These are phyloP conservation scores for Phyllosticta paracitricarpa DNA, from an alignment of 2,329 filamentous ascomycete species.

Conservation along the genomic window DNA sequence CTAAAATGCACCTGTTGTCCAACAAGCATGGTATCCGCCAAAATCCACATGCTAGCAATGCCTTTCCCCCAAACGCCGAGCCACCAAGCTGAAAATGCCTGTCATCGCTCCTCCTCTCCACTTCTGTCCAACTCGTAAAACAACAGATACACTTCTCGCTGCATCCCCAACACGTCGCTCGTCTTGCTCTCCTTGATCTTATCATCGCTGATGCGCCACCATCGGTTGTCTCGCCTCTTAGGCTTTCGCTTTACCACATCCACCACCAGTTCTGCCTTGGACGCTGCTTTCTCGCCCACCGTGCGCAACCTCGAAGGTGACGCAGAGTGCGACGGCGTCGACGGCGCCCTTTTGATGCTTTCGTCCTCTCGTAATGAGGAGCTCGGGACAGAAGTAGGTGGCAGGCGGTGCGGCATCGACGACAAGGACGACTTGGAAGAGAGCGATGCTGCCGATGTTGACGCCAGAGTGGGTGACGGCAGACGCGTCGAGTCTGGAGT, in stretches of 20 bases:
- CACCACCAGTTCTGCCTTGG: constrained; percentile 35
- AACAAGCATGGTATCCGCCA: background rate
- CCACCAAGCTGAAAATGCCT: background rate
- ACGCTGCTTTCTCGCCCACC: constrained; percentile 12
- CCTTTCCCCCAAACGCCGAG: background rate
- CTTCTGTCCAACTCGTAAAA: constrained; percentile 76
- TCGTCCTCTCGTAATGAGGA: background rate
- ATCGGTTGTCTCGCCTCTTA: constrained; percentile 60
- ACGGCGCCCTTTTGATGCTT: constrained; percentile 5
- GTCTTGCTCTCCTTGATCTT: constrained; percentile 94
- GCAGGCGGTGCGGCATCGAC: constrained; percentile 2
- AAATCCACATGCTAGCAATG: background rate
- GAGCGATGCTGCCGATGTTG: background rate
- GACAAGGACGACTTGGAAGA: constrained; percentile 6
- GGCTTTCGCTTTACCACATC: constrained; percentile 38
- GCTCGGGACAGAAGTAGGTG: background rate
- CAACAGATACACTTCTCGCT: constrained; percentile 87
- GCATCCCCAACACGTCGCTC: constrained; percentile 81
- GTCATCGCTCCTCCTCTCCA: constrained; percentile 1
- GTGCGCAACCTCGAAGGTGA: constrained; percentile 1
- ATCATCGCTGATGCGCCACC: constrained; percentile 98
- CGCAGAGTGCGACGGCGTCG: constrained; percentile 17
- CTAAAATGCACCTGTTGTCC: background rate
- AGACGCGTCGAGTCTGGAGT: background rate
- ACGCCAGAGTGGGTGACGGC: constrained; percentile 3